Evolutionary conservation across 371 early-diverging fungal species (phyloP).

Genomic region (Fennellomyces sp.): DNA sequence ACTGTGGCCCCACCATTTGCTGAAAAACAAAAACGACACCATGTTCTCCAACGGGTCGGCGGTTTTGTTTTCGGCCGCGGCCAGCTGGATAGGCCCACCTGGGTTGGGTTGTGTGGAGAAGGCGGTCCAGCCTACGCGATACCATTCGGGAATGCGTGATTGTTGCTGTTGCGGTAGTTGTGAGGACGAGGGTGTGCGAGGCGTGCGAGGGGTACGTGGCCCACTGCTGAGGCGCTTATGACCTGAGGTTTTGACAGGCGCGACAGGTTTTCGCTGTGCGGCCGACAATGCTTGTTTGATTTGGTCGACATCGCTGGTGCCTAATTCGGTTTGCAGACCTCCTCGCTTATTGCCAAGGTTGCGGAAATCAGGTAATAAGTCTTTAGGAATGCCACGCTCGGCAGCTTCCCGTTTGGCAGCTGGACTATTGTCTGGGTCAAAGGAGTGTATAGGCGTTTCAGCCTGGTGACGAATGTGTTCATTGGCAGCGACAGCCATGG

Average conservation of each 20-base stretch:
- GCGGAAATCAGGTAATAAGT: conserved; percentile 25
- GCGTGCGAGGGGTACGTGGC: conserved; percentile 17
- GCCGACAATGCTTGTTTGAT: conserved; percentile 30
- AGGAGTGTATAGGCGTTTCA: conserved; percentile 22
- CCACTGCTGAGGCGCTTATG: neutral
- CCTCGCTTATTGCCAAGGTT: conserved; percentile 20
- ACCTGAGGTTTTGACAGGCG: conserved; percentile 11
- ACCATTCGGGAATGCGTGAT: conserved; percentile 41
- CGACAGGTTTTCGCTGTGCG: conserved; percentile 36
- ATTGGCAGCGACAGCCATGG: neutral
- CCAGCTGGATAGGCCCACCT: conserved; percentile 29
- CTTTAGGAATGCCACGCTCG: conserved; percentile 16
- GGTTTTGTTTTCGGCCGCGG: conserved; percentile 27
- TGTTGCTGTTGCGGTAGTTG: conserved; percentile 5
- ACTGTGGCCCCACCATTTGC: conserved; percentile 35
- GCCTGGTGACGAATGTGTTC: conserved; percentile 5
- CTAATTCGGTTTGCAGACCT: conserved; percentile 39
- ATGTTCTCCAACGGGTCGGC: conserved; percentile 22
- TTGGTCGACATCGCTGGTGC: conserved; percentile 28
- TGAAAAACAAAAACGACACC: conserved; percentile 17
- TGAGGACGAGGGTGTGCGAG: conserved; percentile 15
- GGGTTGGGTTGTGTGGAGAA: conserved; percentile 30
- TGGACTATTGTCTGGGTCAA: conserved; percentile 22
- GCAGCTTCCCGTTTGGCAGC: conserved; percentile 22
- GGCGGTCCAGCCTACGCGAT: conserved; percentile 43